Evolutionary conservation across 768 basidiomycete species (phyloP), one percentile per base, ranked within the genome.

Genomic region (Phaeotremella skinneri): DNA sequence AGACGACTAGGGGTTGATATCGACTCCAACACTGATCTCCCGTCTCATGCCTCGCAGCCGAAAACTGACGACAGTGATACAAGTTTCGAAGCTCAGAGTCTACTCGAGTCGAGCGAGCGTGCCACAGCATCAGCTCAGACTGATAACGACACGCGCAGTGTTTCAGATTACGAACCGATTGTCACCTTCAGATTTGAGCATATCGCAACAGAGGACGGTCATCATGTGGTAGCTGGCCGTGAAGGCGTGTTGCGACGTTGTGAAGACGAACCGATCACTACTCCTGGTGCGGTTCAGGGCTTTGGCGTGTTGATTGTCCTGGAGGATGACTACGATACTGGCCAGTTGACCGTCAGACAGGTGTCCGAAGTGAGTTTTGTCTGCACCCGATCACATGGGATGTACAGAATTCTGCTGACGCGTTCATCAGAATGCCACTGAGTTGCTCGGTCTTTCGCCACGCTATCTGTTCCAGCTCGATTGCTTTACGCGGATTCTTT

Each of bases 201-300:
- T 70, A 75, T 80, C 9, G 77, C 84, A 55, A 83, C 85, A 52
- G 83, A 82, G 16, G 77, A 88, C 64, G 88, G 88, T 0, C 81
- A 88, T 64, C 85, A 89, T 74, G 79, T 88, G 27, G 80, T 90
- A 0, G 75, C 85, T 3, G 88, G 89, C 0, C 74, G 86, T 14
- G 87, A 89, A 68, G 88, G 87, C 0, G 79, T 81, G 27, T 67
- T 90, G 21, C 75, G 81, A 45, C 79, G 79, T 55, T 90, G 89
- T 65, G 88, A 90, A 72, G 89, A 90, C 69, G 88, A 90, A 85
- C 90, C 89, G 0, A 91, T 91, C 49, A 83, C 85, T 0, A 85
- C 86, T 0, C 90, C 89, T 13, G 89, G 89, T 2, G 85, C 89
- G 1, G 82, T 90, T 1, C 90, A 91, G 78, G 85, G 84, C 0